Percentiles rank a stretch among this genome's conserved stretches.
Evolutionary conservation across 148 eudicot species (phyloP).

Genomic region (Spergularia marina): DNA sequence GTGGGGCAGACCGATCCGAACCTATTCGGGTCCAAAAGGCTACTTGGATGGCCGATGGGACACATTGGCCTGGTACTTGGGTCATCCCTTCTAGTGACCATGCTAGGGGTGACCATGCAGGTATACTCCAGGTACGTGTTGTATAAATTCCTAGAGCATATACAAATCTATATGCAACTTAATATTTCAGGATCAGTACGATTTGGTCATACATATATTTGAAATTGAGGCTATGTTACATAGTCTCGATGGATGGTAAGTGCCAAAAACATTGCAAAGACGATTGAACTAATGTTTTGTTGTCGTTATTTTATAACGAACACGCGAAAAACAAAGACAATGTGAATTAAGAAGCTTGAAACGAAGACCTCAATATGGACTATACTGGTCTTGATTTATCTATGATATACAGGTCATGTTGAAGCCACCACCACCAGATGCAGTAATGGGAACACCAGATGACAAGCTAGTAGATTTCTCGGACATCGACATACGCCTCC

Average conservation of each 20-base stretch:
- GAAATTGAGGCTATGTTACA: too few relatives aligned
- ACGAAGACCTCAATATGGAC: too few relatives aligned
- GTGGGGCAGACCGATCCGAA: conserved; percentile 46
- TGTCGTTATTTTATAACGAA: neutral
- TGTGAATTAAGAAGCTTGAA: too few relatives aligned
- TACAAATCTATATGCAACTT: too few relatives aligned
- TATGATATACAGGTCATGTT: conserved; percentile 60
- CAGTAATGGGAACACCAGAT: conserved; percentile 48
- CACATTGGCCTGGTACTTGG: conserved; percentile 88
- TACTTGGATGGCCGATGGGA: conserved; percentile 90
- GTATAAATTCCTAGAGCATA: too few relatives aligned
- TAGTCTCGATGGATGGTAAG: too few relatives aligned
- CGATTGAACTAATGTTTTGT: neutral
- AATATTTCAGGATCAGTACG: too few relatives aligned
- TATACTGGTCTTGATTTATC: too few relatives aligned
- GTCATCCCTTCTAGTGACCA: conserved; percentile 50
- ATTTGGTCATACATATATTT: too few relatives aligned
- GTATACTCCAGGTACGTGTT: conserved; percentile 58
- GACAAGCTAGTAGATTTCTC: conserved; percentile 56
- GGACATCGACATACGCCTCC: conserved; percentile 50
- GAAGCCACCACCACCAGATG: conserved; percentile 73
- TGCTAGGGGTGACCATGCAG: conserved; percentile 84
- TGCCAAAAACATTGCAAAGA: too few relatives aligned
- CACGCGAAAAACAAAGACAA: too few relatives aligned
- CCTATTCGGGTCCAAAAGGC: conserved; percentile 55